Evolutionary conservation across 2,329 filamentous ascomycete species (phyloP).

Genomic region (Colletotrichum chlorophyti): DNA sequence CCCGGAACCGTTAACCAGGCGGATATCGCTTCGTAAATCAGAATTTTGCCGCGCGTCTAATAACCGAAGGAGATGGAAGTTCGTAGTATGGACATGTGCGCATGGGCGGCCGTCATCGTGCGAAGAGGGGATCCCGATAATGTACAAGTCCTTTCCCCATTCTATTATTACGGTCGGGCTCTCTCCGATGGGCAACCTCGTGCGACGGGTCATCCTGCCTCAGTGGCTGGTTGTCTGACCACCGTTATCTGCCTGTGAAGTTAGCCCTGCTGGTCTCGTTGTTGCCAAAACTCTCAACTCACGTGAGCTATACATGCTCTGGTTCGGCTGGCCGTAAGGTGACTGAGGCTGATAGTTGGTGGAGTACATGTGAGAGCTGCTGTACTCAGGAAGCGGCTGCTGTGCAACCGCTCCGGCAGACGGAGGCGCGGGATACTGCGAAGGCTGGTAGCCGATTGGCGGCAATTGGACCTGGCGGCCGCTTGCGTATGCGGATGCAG

Average conservation of each 20-base stretch:
- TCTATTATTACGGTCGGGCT: conserved; percentile 24
- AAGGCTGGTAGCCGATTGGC: conserved; percentile 75
- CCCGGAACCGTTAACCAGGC: background rate
- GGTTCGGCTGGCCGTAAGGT: conserved; percentile 62
- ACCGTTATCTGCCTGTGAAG: conserved; percentile 31
- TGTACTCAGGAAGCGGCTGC: conserved; percentile 63
- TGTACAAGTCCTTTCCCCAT: conserved; percentile 24
- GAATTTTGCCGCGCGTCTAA: conserved; percentile 29
- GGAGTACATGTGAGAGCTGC: conserved; percentile 59
- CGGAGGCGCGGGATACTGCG: conserved; percentile 71
- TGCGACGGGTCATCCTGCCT: background rate
- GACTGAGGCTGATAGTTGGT: conserved; percentile 63
- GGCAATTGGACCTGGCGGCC: conserved; percentile 71
- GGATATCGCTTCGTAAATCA: conserved; percentile 26
- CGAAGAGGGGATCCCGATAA: conserved; percentile 24
- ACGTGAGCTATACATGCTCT: conserved; percentile 68
- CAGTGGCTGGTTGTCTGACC: conserved; percentile 28
- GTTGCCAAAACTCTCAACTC: conserved; percentile 35
- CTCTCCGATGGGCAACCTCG: background rate
- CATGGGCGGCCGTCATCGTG: conserved; percentile 17
- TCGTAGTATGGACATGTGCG: conserved; percentile 25
- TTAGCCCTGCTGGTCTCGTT: conserved; percentile 5
- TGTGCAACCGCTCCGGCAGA: conserved; percentile 54
- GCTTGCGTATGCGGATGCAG: conserved; percentile 61
- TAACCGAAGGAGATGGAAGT: conserved; percentile 25